Evolutionary conservation across 2,329 filamentous ascomycete species (phyloP).

Genomic region (Botryotinia convoluta): DNA sequence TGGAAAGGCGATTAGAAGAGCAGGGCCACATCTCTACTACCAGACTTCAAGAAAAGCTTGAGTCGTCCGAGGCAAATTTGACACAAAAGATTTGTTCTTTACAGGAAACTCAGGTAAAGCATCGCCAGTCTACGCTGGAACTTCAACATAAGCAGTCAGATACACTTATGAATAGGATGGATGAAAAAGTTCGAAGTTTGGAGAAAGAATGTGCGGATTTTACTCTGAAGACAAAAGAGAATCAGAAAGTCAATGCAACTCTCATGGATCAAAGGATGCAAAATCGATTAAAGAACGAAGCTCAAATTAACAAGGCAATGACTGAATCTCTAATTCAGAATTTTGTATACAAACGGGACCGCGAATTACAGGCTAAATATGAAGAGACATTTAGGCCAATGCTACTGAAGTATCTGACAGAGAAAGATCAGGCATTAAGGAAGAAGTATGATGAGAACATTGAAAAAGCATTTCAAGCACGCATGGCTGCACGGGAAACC

Average conservation of each 20-base stretch:
- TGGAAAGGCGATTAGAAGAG: slow-evolving; percentile 1
- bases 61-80: background rate
- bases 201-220: background rate
- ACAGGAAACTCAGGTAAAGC: background rate
- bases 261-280: background rate
- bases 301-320: background rate
- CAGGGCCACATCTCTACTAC: background rate
- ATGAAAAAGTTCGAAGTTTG: background rate
- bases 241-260: background rate
- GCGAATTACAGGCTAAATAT: slow-evolving; percentile 12
- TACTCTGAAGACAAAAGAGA: background rate
- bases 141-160: background rate
- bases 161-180: background rate
- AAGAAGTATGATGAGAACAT: slow-evolving; percentile 8
- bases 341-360: slow-evolving; percentile 4
- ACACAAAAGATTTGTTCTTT: slow-evolving; percentile 2
- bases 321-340: background rate
- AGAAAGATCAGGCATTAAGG: slow-evolving; percentile 5
- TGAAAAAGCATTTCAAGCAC: background rate
- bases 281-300: background rate
- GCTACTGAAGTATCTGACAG: background rate
- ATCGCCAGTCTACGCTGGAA: background rate
- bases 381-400: slow-evolving; percentile 17
- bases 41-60: background rate
- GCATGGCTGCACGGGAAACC: background rate